Conservation (phyloP, 176 grass and related monocot genomes). For the Typha latifolia region DNA sequence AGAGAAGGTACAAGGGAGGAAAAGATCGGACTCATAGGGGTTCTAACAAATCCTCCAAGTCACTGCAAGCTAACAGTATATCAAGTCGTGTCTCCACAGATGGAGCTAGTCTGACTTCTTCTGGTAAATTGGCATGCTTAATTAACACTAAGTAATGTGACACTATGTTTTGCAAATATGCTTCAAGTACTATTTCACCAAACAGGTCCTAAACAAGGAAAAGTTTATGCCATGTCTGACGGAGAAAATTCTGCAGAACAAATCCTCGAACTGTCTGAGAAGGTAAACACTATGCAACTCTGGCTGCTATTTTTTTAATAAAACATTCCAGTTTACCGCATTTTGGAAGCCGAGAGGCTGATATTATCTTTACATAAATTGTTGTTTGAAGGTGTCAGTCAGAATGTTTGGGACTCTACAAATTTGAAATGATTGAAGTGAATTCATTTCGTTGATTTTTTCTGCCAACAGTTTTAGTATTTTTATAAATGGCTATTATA, state of each 20-base stretch:
- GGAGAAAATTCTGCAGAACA: conserved; percentile 43
- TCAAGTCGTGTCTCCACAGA: conserved; percentile 14
- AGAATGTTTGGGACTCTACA: too few relatives aligned
- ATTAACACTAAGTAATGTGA: background rate
- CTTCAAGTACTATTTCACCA: background rate
- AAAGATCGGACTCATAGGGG: conserved; percentile 46
- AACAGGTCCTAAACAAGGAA: conserved; percentile 38
- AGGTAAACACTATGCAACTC: conserved; percentile 24
- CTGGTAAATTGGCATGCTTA: background rate
- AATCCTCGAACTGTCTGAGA: conserved; percentile 48
- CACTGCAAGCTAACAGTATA: conserved; percentile 51
- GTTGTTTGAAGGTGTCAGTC: background rate
- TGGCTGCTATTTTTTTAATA: background rate
- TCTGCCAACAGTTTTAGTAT: too few relatives aligned
- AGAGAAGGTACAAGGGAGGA: conserved; percentile 64
- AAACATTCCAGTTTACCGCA: background rate
- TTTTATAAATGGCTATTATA: too few relatives aligned
- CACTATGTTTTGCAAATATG: background rate
- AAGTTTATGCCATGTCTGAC: conserved; percentile 22
- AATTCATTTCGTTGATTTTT: too few relatives aligned
- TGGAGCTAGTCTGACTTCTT: conserved; percentile 8
- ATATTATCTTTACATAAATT: background rate
- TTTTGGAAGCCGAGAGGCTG: background rate
- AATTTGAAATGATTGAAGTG: too few relatives aligned
- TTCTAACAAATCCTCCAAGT: conserved; percentile 50